Percentiles rank a stretch among this genome's conserved stretches.
phyloP scores from a whole-genome alignment of 2,329 filamentous ascomycete genomes.

The Aspergillus carbonarius region DNA sequence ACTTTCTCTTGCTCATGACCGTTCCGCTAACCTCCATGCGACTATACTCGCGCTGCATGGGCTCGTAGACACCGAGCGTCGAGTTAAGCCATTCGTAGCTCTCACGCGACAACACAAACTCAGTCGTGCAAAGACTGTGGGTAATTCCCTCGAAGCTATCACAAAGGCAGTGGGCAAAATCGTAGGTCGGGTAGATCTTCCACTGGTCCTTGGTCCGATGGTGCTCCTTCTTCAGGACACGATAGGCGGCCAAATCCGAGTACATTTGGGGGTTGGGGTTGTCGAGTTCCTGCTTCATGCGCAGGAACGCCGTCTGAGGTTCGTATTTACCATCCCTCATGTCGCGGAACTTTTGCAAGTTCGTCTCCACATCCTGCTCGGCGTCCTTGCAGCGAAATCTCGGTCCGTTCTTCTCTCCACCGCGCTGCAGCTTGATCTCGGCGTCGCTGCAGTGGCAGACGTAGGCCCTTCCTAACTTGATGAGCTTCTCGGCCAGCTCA shows the following conservation, averaged over 20 bases:
- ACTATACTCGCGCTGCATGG: slow-evolving; percentile 87
- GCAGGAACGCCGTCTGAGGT: slow-evolving; percentile 76
- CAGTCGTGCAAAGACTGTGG: slow-evolving; percentile 88
- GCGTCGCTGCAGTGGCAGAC: slow-evolving; percentile 81
- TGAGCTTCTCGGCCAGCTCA: slow-evolving; percentile 82
- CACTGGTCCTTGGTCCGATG: slow-evolving; percentile 73
- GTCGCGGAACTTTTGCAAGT: slow-evolving; percentile 69
- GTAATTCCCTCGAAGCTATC: slow-evolving; percentile 92
- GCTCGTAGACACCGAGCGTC: slow-evolving; percentile 76
- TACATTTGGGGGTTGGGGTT: slow-evolving; percentile 89
- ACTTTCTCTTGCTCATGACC: slow-evolving; percentile 81
- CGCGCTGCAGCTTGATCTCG: slow-evolving; percentile 82
- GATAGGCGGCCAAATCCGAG: slow-evolving; percentile 86
- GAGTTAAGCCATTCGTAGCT: slow-evolving; percentile 92
- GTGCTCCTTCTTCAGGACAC: slow-evolving; percentile 62
- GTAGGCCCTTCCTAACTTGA: slow-evolving; percentile 67
- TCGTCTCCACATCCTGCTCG: slow-evolving; percentile 47
- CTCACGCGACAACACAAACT: slow-evolving; percentile 79
- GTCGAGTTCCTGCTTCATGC: slow-evolving; percentile 82
- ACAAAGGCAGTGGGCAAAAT: slow-evolving; percentile 67
- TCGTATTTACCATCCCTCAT: slow-evolving; percentile 93
- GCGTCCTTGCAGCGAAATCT: slow-evolving; percentile 50
- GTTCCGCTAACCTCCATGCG: slow-evolving; percentile 79
- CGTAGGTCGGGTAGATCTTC: slow-evolving; percentile 94
- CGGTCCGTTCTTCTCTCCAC: slow-evolving; percentile 68